Evolutionary conservation across 176 grass and related monocot genomes (phyloP).

Genomic region (Triticum dicoccoides): DNA sequence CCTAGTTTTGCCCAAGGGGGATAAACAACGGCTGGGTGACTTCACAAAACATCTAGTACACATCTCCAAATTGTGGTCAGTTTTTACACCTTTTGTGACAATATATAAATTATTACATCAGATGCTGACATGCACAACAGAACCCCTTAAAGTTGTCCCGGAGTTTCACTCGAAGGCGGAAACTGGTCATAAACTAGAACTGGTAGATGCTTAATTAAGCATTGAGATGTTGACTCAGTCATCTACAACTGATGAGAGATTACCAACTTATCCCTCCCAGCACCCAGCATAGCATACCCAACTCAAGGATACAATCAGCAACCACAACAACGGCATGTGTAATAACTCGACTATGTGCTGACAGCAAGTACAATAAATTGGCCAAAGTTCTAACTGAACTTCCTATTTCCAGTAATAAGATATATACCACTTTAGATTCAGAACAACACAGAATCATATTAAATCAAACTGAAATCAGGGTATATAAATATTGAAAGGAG

Average conservation of each 20-base stretch:
- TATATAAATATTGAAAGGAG: background rate
- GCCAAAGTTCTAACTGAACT: background rate
- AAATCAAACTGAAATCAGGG: background rate
- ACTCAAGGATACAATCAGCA: background rate
- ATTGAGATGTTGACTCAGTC: background rate
- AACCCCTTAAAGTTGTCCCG: background rate
- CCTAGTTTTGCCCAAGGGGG: background rate
- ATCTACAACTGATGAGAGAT: background rate
- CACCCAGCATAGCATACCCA: background rate
- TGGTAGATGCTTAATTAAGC: background rate
- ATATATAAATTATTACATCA: background rate
- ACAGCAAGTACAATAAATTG: constrained; percentile 11
- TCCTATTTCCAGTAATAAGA: background rate
- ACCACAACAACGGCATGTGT: background rate
- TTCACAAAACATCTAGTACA: constrained; percentile 25
- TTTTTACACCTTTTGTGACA: constrained; percentile 6
- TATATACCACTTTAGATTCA: background rate
- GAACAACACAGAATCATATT: background rate
- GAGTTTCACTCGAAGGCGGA: background rate
- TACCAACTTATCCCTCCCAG: background rate
- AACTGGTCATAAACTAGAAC: constrained; percentile 4
- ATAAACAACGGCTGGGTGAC: constrained; percentile 1
- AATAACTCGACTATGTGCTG: constrained; percentile 4
- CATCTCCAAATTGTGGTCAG: background rate
- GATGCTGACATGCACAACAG: background rate